Conservation (phyloP, 495 filamentous ascomycete genomes). For the Daldinia concentrica region DNA sequence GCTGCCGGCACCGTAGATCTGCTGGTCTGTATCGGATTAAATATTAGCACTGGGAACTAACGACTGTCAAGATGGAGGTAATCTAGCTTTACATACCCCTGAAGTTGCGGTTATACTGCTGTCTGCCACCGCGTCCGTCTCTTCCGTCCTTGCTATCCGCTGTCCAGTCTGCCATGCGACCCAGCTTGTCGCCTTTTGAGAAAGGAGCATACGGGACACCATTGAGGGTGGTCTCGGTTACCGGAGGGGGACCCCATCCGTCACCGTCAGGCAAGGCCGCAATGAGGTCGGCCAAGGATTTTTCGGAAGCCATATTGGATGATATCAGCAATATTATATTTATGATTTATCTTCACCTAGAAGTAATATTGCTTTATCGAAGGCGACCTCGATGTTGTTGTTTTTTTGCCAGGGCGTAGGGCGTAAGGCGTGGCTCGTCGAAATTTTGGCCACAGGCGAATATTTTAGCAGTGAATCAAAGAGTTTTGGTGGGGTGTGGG, state of each 20-base stretch:
- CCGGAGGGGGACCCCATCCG: slow-evolving; percentile 87
- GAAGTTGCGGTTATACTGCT: slow-evolving; percentile 90
- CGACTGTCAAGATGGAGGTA: background rate
- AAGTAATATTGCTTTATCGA: background rate
- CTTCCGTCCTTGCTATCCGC: slow-evolving; percentile 86
- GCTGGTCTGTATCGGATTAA: slow-evolving; percentile 72
- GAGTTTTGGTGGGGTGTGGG: slow-evolving; percentile 41
- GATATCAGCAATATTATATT: slow-evolving; percentile 1
- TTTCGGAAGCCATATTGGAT: slow-evolving; percentile 36
- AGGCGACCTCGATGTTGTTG: slow-evolving; percentile 6
- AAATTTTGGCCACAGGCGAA: slow-evolving; percentile 32
- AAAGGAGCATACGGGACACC: slow-evolving; percentile 97
- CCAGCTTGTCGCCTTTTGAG: slow-evolving; percentile 97
- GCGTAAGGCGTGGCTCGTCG: slow-evolving; percentile 13
- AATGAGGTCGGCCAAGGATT: slow-evolving; percentile 63
- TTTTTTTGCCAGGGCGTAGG: background rate
- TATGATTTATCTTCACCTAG: background rate
- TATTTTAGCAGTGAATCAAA: slow-evolving; percentile 26
- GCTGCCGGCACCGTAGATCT: slow-evolving; percentile 92
- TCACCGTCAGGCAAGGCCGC: slow-evolving; percentile 66
- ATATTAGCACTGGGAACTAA: slow-evolving; percentile 21
- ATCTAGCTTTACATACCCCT: slow-evolving; percentile 68
- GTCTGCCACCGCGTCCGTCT: slow-evolving; percentile 78
- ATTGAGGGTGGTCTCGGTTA: slow-evolving; percentile 84
- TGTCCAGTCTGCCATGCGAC: slow-evolving; percentile 99